Conservation (phyloP, 1,139 yeast genomes). For the Suhomyces terraborum region DNA sequence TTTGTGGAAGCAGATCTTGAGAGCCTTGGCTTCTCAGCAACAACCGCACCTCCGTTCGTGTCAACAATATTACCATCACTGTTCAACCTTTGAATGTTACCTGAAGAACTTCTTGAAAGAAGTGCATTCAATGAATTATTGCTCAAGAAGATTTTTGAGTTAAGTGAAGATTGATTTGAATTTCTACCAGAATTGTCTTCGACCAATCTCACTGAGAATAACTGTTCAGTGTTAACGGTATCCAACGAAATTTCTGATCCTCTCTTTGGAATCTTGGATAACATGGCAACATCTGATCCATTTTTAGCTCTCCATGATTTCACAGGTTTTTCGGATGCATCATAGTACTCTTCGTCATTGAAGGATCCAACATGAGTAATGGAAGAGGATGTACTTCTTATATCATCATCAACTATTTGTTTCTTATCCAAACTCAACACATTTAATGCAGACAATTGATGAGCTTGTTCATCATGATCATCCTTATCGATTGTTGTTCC, state of each 20-base stretch:
- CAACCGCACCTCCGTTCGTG: slow-evolving; percentile 5
- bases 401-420: slow-evolving; percentile 22
- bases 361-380: slow-evolving; percentile 41
- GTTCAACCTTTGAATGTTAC: slow-evolving; percentile 53
- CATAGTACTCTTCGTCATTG: slow-evolving; percentile 30
- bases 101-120: slow-evolving; percentile 39
- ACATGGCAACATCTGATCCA: slow-evolving; percentile 25
- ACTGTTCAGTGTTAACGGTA: slow-evolving; percentile 83
- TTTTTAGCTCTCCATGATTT: slow-evolving; percentile 77
- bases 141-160: slow-evolving; percentile 34
- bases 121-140: slow-evolving; percentile 33
- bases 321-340: slow-evolving; percentile 45
- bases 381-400: slow-evolving; percentile 34
- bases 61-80: slow-evolving; percentile 55
- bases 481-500: slow-evolving; percentile 36
- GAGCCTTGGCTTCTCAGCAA: slow-evolving; percentile 19
- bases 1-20: slow-evolving; percentile 33
- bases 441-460: slow-evolving; percentile 51
- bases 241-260: slow-evolving; percentile 71
- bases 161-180: slow-evolving; percentile 29
- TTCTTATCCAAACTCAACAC: slow-evolving; percentile 53
- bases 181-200: slow-evolving; percentile 47
- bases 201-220: slow-evolving; percentile 77
- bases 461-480: slow-evolving; percentile 36
- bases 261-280: slow-evolving; percentile 27